Evolutionary conservation across 1,284 basidiomycete species (phyloP).

Genomic region (Ustilago lituana): DNA sequence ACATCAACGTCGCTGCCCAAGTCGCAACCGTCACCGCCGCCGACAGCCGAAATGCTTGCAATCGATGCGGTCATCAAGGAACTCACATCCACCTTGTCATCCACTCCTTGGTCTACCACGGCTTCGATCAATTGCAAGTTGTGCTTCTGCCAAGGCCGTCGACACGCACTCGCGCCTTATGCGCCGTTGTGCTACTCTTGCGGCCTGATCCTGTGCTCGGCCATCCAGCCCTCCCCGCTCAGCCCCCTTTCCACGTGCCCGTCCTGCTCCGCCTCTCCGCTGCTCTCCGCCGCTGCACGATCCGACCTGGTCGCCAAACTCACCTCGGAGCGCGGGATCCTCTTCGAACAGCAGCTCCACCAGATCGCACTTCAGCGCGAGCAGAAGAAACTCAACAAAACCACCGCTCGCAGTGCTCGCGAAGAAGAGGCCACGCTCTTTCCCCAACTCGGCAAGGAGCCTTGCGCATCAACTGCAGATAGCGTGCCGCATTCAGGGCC

Average conservation of each 20-base stretch:
- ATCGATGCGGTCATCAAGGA: conserved; percentile 45
- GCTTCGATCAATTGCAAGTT: conserved; percentile 21
- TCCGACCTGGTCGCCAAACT: conserved; percentile 40
- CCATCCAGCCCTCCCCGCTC: conserved; percentile 33
- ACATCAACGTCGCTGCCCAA: conserved; percentile 4
- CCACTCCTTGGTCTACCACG: not conserved
- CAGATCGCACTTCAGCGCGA: conserved; percentile 40
- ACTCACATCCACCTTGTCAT: conserved; percentile 18
- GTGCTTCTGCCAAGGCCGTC: conserved; percentile 48
- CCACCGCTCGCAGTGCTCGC: conserved; percentile 6
- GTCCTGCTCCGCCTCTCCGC: conserved; percentile 28
- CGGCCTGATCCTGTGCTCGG: conserved; percentile 42
- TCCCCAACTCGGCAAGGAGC: conserved; percentile 32
- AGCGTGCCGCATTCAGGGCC: conserved; percentile 1
- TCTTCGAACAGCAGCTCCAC: conserved; percentile 40
- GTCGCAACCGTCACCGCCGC: conserved; percentile 23
- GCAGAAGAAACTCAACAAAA: conserved; percentile 35
- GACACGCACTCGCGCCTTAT: conserved; percentile 34
- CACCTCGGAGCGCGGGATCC: conserved; percentile 25
- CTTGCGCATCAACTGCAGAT: not conserved
- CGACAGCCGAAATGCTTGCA: conserved; percentile 43
- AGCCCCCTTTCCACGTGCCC: conserved; percentile 36
- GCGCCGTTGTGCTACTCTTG: conserved; percentile 47
- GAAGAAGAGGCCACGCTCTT: conserved; percentile 36
- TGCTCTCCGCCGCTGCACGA: conserved; percentile 26